These are phyloP conservation scores for Leishmania arabica DNA, from an alignment of 208 protist genomes.

Conservation along the genomic window DNA sequence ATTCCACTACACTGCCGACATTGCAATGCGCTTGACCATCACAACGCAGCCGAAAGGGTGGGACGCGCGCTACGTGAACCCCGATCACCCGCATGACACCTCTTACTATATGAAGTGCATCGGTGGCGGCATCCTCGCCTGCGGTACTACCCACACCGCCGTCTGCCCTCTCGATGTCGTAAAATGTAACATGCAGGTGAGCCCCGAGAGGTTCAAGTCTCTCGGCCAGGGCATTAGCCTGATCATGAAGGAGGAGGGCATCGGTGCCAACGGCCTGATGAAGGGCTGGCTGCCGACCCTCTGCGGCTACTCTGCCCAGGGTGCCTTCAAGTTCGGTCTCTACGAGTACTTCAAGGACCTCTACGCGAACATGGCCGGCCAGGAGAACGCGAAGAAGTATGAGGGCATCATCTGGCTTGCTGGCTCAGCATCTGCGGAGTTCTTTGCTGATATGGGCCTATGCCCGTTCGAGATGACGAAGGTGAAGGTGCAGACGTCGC, in stretches of 20 bases:
- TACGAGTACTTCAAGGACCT: slow-evolving; percentile 96
- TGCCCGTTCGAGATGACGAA: slow-evolving; percentile 96
- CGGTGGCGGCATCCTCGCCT: slow-evolving; percentile 93
- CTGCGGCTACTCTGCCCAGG: slow-evolving; percentile 94
- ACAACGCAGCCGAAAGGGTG: slow-evolving; percentile 39
- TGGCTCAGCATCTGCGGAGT: slow-evolving; percentile 95
- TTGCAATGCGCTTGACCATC: background rate
- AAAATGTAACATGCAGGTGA: slow-evolving; percentile 96
- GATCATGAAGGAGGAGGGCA: slow-evolving; percentile 71
- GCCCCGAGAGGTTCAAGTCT: slow-evolving; percentile 88
- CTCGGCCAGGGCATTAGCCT: slow-evolving; percentile 69
- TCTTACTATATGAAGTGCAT: slow-evolving; percentile 94
- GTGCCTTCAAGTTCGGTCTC: slow-evolving; percentile 94
- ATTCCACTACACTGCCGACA: background rate
- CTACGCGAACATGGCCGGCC: slow-evolving; percentile 86
- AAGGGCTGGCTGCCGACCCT: slow-evolving; percentile 94
- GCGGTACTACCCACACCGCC: slow-evolving; percentile 94
- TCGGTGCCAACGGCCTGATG: slow-evolving; percentile 70
- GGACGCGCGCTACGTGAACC: slow-evolving; percentile 82
- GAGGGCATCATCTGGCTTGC: slow-evolving; percentile 87
- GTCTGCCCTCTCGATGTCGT: slow-evolving; percentile 96
- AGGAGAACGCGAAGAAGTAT: slow-evolving; percentile 80
- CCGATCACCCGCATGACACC: slow-evolving; percentile 63
- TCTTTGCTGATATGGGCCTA: slow-evolving; percentile 96
- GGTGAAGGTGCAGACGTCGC: slow-evolving; percentile 92